Conservation (phyloP, 2,329 filamentous ascomycete species). For the Byssochlamys sp. region DNA sequence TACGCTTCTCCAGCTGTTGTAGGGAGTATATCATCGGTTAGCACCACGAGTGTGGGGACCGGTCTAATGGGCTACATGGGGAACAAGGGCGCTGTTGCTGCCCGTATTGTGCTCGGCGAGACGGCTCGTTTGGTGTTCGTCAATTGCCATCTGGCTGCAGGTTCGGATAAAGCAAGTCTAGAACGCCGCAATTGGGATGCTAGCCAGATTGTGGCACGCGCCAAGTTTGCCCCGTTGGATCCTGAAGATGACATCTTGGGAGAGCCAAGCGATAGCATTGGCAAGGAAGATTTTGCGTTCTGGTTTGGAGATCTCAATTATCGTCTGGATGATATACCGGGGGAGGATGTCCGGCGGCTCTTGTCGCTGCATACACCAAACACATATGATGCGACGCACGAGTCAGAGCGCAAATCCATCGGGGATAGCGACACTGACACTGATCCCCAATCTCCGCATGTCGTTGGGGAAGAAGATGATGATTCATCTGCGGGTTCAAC, state of each 20-base stretch:
- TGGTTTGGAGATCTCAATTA: constrained; percentile 98
- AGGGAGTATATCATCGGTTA: constrained; percentile 68
- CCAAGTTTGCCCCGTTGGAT: constrained; percentile 68
- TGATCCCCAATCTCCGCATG: constrained; percentile 10
- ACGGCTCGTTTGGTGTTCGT: constrained; percentile 82
- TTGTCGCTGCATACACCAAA: constrained; percentile 73
- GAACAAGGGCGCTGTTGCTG: constrained; percentile 84
- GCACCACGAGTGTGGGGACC: constrained; percentile 74
- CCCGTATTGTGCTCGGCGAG: constrained; percentile 75
- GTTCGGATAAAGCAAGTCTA: constrained; percentile 64
- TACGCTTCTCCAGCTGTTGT: constrained; percentile 73
- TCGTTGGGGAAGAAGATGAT: constrained; percentile 1
- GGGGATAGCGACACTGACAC: constrained; percentile 12
- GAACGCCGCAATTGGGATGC: constrained; percentile 88
- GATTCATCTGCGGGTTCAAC: neutral
- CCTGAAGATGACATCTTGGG: constrained; percentile 54
- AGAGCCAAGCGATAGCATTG: constrained; percentile 52
- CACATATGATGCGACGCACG: constrained; percentile 56
- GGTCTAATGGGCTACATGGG: constrained; percentile 87
- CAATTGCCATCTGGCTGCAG: constrained; percentile 84
- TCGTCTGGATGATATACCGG: constrained; percentile 74
- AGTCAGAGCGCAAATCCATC: constrained; percentile 17
- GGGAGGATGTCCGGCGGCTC: constrained; percentile 77
- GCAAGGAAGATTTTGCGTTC: constrained; percentile 85
- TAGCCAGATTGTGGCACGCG: constrained; percentile 63